Percentiles rank a stretch among this genome's conserved stretches.
Evolutionary conservation across 768 basidiomycete species (phyloP).

Genomic region (Leccinum boreale): DNA sequence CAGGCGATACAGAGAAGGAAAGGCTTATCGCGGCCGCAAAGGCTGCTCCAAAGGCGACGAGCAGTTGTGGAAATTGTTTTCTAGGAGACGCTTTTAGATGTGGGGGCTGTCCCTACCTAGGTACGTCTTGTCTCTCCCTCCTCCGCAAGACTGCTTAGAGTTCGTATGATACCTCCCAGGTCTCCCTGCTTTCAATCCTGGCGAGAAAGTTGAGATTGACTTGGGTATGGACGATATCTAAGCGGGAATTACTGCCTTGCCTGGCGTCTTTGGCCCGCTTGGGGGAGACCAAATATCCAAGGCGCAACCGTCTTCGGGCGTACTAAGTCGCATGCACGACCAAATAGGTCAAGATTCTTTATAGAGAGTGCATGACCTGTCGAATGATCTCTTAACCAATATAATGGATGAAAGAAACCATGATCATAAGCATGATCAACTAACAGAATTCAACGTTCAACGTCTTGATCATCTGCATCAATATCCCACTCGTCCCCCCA

Average conservation of each 20-base stretch:
- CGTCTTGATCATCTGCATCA: slow-evolving; percentile 11
- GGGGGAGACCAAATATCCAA: neutral
- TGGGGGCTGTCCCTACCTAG: slow-evolving; percentile 91
- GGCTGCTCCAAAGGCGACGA: slow-evolving; percentile 82
- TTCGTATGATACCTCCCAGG: slow-evolving; percentile 47
- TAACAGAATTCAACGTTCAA: neutral
- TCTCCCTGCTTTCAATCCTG: slow-evolving; percentile 95
- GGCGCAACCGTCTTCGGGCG: neutral
- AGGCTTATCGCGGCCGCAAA: slow-evolving; percentile 63
- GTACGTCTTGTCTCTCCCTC: slow-evolving; percentile 46
- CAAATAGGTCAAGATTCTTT: neutral
- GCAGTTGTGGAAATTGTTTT: slow-evolving; percentile 97
- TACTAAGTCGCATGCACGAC: slow-evolving; percentile 1
- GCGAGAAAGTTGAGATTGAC: slow-evolving; percentile 94
- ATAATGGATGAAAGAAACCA: neutral
- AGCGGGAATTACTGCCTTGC: slow-evolving; percentile 8
- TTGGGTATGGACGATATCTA: slow-evolving; percentile 88
- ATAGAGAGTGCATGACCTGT: slow-evolving; percentile 3
- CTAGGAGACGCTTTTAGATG: slow-evolving; percentile 98
- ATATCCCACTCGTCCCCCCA: slow-evolving; percentile 32
- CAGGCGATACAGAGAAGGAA: slow-evolving; percentile 59
- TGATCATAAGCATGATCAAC: neutral
- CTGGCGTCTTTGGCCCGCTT: neutral
- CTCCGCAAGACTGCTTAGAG: slow-evolving; percentile 4
- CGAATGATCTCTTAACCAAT: neutral